Evolutionary conservation across 2,329 filamentous ascomycete species (phyloP).

Genomic region (Aspergillus candidus): DNA sequence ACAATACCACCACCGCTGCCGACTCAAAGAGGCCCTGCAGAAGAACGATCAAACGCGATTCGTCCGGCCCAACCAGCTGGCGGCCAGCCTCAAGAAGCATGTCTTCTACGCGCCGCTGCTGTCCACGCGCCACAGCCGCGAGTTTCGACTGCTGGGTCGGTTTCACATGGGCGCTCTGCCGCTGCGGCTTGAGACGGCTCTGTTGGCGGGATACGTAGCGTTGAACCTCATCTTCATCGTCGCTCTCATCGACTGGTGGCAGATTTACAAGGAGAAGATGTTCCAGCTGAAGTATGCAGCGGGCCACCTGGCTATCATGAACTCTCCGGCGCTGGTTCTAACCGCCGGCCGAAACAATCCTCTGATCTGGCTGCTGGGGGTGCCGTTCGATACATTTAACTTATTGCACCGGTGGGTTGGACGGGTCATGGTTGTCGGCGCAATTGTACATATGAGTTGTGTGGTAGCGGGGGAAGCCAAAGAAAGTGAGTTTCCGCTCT

Average conservation of each 20-base stretch:
- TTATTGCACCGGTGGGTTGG: slow-evolving; percentile 78
- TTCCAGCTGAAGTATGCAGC: slow-evolving; percentile 65
- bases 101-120: slow-evolving; percentile 58
- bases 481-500: slow-evolving; percentile 14
- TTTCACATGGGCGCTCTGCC: slow-evolving; percentile 68
- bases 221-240: slow-evolving; percentile 68
- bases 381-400: slow-evolving; percentile 94
- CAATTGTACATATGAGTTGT: slow-evolving; percentile 57
- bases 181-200: slow-evolving; percentile 64
- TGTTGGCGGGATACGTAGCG: slow-evolving; percentile 58
- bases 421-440: slow-evolving; percentile 62
- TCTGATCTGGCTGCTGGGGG: slow-evolving; percentile 67
- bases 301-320: slow-evolving; percentile 74
- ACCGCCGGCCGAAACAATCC: slow-evolving; percentile 89
- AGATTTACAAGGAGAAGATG: slow-evolving; percentile 23
- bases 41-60: slow-evolving; percentile 19
- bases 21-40: slow-evolving; percentile 15
- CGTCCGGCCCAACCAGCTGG: slow-evolving; percentile 9
- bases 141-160: slow-evolving; percentile 57
- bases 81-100: slow-evolving; percentile 33
- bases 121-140: slow-evolving; percentile 65
- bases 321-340: slow-evolving; percentile 80
- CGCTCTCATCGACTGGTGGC: slow-evolving; percentile 30
- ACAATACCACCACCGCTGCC: slow-evolving; percentile 20
- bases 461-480: slow-evolving; percentile 20